Evolutionary conservation across 805 yeast species (phyloP).

Genomic region (Barnettozyma botsteinii): DNA sequence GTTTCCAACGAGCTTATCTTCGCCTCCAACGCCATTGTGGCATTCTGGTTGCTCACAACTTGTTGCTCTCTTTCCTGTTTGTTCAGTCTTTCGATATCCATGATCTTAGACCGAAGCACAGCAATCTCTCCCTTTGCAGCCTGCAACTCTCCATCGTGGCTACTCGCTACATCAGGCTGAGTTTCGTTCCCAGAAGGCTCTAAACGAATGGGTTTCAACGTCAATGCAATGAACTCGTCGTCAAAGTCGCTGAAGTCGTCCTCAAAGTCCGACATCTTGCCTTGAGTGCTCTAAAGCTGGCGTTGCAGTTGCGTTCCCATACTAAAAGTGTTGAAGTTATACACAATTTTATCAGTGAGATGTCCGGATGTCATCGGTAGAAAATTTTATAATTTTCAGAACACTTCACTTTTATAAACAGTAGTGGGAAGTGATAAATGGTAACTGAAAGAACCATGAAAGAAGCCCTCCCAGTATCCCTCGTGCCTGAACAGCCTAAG

Average conservation of each 20-base stretch:
- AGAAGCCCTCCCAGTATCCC: conserved; percentile 52
- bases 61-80: conserved; percentile 23
- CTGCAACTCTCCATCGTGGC: conserved; percentile 27
- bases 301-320: no score
- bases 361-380: conserved; percentile 7
- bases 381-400: background rate
- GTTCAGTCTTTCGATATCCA: conserved; percentile 37
- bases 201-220: conserved; percentile 30
- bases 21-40: conserved; percentile 24
- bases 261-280: conserved; percentile 30
- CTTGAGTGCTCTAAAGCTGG: no score
- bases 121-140: conserved; percentile 77
- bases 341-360: no score
- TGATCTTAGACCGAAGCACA: conserved; percentile 61
- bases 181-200: background rate
- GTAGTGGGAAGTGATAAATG: no score
- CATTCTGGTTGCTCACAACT: conserved; percentile 14
- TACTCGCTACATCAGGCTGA: background rate
- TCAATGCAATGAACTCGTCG: conserved; percentile 42
- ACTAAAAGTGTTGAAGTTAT: no score
- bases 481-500: conserved; percentile 84
- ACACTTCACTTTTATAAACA: background rate
- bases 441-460: no score
- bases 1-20: conserved; percentile 37
- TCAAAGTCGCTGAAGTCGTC: conserved; percentile 39